phyloP scores from a whole-genome alignment of 768 basidiomycete genomes.

The Amanita muscaria region DNA sequence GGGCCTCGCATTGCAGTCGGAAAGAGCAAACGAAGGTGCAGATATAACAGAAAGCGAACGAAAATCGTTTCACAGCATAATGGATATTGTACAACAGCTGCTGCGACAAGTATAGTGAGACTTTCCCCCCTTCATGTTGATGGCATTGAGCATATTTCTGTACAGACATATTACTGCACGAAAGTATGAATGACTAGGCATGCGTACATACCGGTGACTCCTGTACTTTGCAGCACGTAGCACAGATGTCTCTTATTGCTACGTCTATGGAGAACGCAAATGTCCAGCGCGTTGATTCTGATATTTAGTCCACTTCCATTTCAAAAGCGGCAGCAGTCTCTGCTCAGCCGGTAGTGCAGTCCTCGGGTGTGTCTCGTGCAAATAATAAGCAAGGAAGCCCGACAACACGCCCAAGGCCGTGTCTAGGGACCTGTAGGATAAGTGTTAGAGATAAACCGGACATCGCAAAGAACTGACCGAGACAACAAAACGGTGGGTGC shows the following conservation, averaged over 20 bases:
- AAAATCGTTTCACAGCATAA: constrained; percentile 39
- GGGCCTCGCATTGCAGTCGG: constrained; percentile 54
- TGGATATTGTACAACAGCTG: constrained; percentile 35
- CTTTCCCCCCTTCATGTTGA: background rate
- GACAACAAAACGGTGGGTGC: constrained; percentile 44
- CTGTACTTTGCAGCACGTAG: background rate
- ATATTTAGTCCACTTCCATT: constrained; percentile 60
- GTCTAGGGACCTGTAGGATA: constrained; percentile 50
- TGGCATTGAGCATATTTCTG: too few relatives aligned
- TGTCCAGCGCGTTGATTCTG: constrained; percentile 21
- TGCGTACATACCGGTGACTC: too few relatives aligned
- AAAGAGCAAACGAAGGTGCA: constrained; percentile 6
- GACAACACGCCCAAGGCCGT: constrained; percentile 71
- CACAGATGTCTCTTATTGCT: constrained; percentile 19
- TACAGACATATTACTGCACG: too few relatives aligned
- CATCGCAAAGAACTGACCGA: constrained; percentile 35
- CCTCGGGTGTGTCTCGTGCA: constrained; percentile 75
- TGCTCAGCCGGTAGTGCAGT: constrained; percentile 51
- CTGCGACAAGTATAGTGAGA: constrained; percentile 15
- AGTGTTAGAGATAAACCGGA: constrained; percentile 8
- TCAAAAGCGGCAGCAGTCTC: constrained; percentile 42
- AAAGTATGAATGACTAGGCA: too few relatives aligned
- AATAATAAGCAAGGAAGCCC: constrained; percentile 68
- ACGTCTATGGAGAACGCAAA: constrained; percentile 34
- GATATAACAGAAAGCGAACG: constrained; percentile 32